Conservation (phyloP, 176 grass and related monocot species). For the Avena insularis region DNA sequence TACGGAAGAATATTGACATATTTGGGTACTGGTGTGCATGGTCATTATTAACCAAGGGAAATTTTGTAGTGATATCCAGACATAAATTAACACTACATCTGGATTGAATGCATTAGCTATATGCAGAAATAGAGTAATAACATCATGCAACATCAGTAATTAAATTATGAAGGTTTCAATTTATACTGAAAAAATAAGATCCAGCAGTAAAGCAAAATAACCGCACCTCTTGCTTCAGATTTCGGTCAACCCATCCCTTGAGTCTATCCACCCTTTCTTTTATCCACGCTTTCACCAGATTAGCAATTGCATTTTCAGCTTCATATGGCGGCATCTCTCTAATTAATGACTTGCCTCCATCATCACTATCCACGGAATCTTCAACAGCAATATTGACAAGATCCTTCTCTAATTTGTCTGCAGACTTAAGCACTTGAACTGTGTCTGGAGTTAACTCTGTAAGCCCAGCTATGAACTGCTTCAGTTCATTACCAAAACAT, state of each 20-base stretch:
- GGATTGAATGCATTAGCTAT: constrained; percentile 22
- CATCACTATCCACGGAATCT: constrained; percentile 98
- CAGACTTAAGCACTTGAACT: constrained; percentile 92
- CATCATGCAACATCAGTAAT: constrained; percentile 15
- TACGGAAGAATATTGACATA: neutral
- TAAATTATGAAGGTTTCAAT: constrained; percentile 26
- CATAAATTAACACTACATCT: neutral
- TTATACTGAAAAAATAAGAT: constrained; percentile 37
- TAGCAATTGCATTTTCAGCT: constrained; percentile 92
- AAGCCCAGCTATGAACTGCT: constrained; percentile 86
- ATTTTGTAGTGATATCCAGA: neutral
- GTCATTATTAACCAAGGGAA: constrained; percentile 3
- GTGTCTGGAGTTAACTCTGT: constrained; percentile 83
- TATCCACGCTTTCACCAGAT: constrained; percentile 93
- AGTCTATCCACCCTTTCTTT: constrained; percentile 83
- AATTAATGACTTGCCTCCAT: constrained; percentile 96
- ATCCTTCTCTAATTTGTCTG: constrained; percentile 97
- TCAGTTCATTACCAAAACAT: constrained; percentile 94
- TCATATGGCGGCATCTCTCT: constrained; percentile 99
- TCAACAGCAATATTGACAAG: constrained; percentile 97
- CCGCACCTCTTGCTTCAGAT: constrained; percentile 91
- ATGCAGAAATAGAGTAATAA: constrained; percentile 35
- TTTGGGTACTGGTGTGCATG: neutral
- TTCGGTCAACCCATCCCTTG: constrained; percentile 96
- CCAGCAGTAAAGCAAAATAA: constrained; percentile 16